Conservation (phyloP, 768 basidiomycete genomes). For the Boletus coccyginus region DNA sequence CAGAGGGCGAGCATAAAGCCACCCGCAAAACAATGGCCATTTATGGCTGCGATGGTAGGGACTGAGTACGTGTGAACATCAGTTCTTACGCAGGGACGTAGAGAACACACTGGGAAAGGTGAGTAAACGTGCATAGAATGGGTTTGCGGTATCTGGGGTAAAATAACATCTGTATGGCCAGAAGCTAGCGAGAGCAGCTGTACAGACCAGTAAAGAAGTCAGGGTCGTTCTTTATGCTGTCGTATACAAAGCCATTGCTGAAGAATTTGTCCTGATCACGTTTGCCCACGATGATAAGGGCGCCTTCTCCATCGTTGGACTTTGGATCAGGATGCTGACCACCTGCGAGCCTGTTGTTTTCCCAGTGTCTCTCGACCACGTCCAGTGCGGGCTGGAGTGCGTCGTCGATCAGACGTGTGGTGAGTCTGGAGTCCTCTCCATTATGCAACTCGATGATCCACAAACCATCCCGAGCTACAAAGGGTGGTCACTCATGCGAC, state of each 20-base stretch:
- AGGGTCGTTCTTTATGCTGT: constrained; percentile 46
- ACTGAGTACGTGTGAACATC: constrained; percentile 41
- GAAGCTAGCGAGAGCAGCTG: neutral
- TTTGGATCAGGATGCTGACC: constrained; percentile 37
- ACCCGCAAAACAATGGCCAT: constrained; percentile 85
- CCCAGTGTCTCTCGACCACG: constrained; percentile 71
- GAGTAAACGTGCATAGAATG: constrained; percentile 64
- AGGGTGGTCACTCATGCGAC: neutral
- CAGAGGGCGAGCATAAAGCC: constrained; percentile 75
- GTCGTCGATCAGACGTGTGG: constrained; percentile 51
- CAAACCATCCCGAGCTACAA: constrained; percentile 43
- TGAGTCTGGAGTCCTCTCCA: constrained; percentile 71
- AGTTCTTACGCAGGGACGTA: neutral
- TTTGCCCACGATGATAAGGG: constrained; percentile 74
- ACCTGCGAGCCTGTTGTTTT: constrained; percentile 46
- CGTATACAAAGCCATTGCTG: constrained; percentile 77
- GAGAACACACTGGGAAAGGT: constrained; percentile 66
- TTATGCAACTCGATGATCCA: constrained; percentile 86
- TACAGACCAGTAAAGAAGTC: constrained; percentile 64
- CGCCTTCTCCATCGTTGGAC: constrained; percentile 49
- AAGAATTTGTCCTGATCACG: constrained; percentile 84
- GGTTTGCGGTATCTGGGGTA: constrained; percentile 65
- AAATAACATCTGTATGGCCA: constrained; percentile 1
- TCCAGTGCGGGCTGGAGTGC: constrained; percentile 72
- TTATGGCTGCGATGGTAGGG: constrained; percentile 75